Evolutionary conservation across 495 filamentous ascomycete species (phyloP), one percentile per base, ranked within the genome.

Genomic region (Penicillium silybi): DNA sequence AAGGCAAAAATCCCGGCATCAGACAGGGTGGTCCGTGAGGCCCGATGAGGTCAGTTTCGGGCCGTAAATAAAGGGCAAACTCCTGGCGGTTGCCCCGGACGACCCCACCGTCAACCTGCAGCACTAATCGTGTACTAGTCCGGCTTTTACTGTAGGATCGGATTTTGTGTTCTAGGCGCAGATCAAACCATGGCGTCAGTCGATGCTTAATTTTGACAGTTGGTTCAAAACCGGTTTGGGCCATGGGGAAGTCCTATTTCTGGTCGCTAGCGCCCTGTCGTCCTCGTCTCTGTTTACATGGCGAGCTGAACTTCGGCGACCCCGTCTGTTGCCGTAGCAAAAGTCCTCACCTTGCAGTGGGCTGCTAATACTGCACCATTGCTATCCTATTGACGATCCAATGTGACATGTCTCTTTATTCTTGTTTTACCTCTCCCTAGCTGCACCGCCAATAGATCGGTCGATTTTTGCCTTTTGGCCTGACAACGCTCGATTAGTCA

Each of bases 1-100:
- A 45, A 45, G 17, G 27, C 42, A 18, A 50, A 45, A 45, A 40
- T 41, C n/a, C n/a, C 19, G 47, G 26, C 27, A 39, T 27, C 16
- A n/a, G 52, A 40, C 25, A 37, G 20, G 26, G 50, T 61, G 62
- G 62, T 56, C 57, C 53, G 62, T 64, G 59, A 49, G 34, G 54
- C 13, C 25, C 43, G 58, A 62, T 66, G 61, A 61, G 57, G 55
- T 66, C 57, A 66, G 50, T 54, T n/a, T n/a, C 41, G 34, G 44
- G 46, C 34, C 50, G 51, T 54, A 59, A 59, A 54, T 59, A 59
- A 54, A 52, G 44, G 44, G 41, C 29, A 13, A 32, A 13, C 29
- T 8, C 29, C 29, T 3, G 1, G 11, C 20, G 39, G 65, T 68
- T 68, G 65, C 65, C 65, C 64, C 53, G 52, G 60, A 53, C 52